Evolutionary conservation across 2,329 filamentous ascomycete genomes (phyloP), one percentile per base, ranked within the genome.

Genomic region (Verticillium tricorpus): DNA sequence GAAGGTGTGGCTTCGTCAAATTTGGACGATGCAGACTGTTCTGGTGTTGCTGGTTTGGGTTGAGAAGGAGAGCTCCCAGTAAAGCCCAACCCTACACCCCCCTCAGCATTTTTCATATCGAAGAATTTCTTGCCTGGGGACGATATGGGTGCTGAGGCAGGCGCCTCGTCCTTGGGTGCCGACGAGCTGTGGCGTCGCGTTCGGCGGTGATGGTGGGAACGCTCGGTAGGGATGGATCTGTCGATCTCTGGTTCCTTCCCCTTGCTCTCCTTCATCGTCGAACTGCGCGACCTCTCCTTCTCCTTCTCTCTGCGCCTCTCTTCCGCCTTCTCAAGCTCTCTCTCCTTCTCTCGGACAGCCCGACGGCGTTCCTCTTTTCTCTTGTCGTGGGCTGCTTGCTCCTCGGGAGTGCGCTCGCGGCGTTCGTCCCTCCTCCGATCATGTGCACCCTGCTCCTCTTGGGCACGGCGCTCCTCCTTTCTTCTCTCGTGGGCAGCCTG

Each of bases 401-500:
- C 81, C 64, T 83, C 80, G 1, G 76, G 72, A 2, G 78, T 81
- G 61, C 80, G 77, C 45, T 76, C 62, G 12, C 73, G 78, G 31
- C 79, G 78, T 66, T 83, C 81, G 59, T 77, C 78, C 69, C 79
- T 83, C 62, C 78, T 77, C 64, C 69, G 78, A 2, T 85, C 82
- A 60, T 82, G 79, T 2, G 76, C 79, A 19, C 76, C 79, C 63
- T 82, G 80, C 66, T 84, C 80, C 64, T 83, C 80, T 1, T 75
- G 71, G 2, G 78, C 81, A 61, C 80, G 77, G 9, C 45, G n/a
- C 7, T 50, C 45, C 19, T 50, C 45, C 12, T 22, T 50, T 12
- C 45, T 50, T 19, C 9, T 22, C 1, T 50, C 45, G 9, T 22
- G 45, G 9, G 45, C 45, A 22, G 45, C 45, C 59, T 50, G 45